A percentile compares a stretch with the other conserved stretches of the same genome.
Conservation (phyloP, 2,329 filamentous ascomycete species). For the Botrytis byssoidea region DNA sequence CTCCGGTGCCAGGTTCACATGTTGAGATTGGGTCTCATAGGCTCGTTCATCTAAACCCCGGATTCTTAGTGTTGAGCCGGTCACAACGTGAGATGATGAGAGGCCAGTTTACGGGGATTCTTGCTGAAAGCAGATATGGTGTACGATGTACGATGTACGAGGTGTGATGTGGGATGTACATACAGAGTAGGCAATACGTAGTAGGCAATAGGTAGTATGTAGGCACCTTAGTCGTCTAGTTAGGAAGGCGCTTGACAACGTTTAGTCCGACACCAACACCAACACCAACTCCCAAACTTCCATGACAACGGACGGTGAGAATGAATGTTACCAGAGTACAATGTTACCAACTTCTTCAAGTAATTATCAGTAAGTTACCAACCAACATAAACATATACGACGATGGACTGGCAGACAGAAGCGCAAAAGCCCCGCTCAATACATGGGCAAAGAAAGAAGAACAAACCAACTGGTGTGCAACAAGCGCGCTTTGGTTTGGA, state of each 20-base stretch:
- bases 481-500: constrained; percentile 29
- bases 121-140: constrained; percentile 8
- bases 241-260: constrained; percentile 8
- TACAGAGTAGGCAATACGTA: neutral
- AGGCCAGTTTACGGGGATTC: constrained; percentile 15
- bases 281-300: neutral
- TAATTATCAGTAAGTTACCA: neutral
- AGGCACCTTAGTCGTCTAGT: neutral
- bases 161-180: neutral
- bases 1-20: neutral
- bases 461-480: constrained; percentile 21
- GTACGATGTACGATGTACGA: neutral
- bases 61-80: neutral
- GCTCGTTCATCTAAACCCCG: constrained; percentile 14
- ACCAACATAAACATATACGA: constrained; percentile 9
- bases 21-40: neutral
- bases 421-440: constrained; percentile 23
- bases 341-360: neutral
- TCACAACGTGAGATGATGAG: constrained; percentile 7
- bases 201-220: neutral
- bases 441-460: neutral
- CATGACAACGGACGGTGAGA: neutral
- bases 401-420: constrained; percentile 23
- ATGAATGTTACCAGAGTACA: neutral
- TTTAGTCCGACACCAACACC: neutral